Evolutionary conservation across 148 eudicot genomes (phyloP), one percentile per base, ranked within the genome.

Genomic region (Camellia lanceoleosa): DNA sequence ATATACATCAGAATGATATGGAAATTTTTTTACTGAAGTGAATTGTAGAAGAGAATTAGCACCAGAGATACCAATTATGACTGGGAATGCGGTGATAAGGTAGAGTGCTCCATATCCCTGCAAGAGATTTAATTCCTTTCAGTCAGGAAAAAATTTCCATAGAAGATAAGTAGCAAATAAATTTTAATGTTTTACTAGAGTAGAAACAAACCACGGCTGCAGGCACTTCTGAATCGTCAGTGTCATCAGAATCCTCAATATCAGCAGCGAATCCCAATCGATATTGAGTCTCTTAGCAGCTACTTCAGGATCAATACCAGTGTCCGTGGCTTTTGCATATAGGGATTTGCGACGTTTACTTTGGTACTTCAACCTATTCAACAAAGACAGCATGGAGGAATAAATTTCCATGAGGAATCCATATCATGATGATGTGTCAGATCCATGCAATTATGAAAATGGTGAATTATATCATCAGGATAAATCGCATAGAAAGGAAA

Each of bases 211-310:
- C 99, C 92, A 93, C 76, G 74, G 79, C 85, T 63, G 90, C 61
- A 80, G 99, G 97, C 76, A 96, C 92, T 20, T 92, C 99, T 1
- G 78, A 51, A 1, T 93, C 92, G 68, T 92, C 91, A 69, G 59
- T 44, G 30, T 18, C 80, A 58, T 78, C 89, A 15, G 69, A 51
- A 51, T 91, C 94, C 52, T 87, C 89, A 77, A 96, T 93, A 81
- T 92, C 98, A 83, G 98, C 98, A 76, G 99, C 98, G 41, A 78
- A 89, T 96, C 99, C 99, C 99, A 96, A 82, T 96, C 98, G 5
- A 91, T 68, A 64, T 91, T 94, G 23, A 93, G 99, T 80, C 89
- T 87, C 90, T 90, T 90, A 4, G 99, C 99, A 49, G 99, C 99
- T 38, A 86, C 93, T 84, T 82, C 49, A 80, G 94, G 98, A 84